A percentile compares a stretch with the other conserved stretches of the same genome.
Evolutionary conservation across 257 asterid genomes (phyloP).

Genomic region (Solanum chmielewskii): DNA sequence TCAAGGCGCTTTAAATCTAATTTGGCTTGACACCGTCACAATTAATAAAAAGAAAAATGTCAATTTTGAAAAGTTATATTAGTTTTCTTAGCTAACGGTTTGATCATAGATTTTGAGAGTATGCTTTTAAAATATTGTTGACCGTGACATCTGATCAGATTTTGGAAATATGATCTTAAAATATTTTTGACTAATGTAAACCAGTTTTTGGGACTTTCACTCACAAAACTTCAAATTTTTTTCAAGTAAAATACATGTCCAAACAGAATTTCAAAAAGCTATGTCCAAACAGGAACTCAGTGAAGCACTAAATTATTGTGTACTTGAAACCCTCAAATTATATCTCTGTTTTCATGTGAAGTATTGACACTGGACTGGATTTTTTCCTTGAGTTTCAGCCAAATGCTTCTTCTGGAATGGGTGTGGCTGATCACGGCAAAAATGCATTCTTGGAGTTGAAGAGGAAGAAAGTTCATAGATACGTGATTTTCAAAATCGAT

Average conservation of each 20-base stretch:
- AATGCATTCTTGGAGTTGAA: conserved; percentile 49
- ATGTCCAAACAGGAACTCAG: too few relatives aligned
- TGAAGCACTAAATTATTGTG: background rate
- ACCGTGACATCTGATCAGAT: background rate
- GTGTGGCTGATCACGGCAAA: conserved; percentile 42
- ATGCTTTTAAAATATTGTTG: background rate
- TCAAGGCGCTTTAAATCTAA: background rate
- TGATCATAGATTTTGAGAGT: background rate
- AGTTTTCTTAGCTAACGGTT: background rate
- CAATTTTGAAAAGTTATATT: background rate
- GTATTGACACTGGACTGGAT: background rate
- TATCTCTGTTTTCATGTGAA: background rate
- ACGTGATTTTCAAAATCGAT: conserved; percentile 54
- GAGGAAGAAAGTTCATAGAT: conserved; percentile 49
- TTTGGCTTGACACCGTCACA: too few relatives aligned
- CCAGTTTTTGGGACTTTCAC: background rate
- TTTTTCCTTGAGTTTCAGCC: conserved; percentile 10
- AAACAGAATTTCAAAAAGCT: too few relatives aligned
- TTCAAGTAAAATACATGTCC: background rate
- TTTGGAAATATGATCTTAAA: background rate
- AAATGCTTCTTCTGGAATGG: conserved; percentile 53
- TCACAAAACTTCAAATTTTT: background rate
- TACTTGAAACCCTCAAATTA: background rate
- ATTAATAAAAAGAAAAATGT: background rate
- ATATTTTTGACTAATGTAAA: background rate